phyloP scores from a whole-genome alignment of 1,139 yeast species.

The Wickerhamomyces sp. region DNA sequence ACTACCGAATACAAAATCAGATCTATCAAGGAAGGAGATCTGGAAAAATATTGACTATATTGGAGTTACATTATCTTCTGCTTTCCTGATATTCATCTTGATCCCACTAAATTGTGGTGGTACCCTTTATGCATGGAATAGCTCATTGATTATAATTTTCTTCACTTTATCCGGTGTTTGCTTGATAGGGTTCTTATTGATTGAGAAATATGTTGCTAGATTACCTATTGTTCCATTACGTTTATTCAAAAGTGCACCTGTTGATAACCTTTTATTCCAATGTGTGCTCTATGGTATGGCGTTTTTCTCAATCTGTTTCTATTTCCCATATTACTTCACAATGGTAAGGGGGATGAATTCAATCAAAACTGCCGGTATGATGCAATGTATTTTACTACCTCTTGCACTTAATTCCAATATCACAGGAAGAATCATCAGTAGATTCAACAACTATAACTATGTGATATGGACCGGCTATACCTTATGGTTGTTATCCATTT shows the following conservation, averaged over 20 bases:
- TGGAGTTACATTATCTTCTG: constrained; percentile 43
- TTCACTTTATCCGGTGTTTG: constrained; percentile 41
- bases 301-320: constrained; percentile 29
- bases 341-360: constrained; percentile 40
- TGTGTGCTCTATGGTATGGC: constrained; percentile 47
- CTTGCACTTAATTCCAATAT: constrained; percentile 38
- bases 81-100: constrained; percentile 39
- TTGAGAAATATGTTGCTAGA: constrained; percentile 46
- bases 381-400: constrained; percentile 39
- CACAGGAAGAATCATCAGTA: constrained; percentile 40
- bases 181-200: constrained; percentile 35
- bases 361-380: constrained; percentile 35
- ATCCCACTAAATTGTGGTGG: constrained; percentile 55
- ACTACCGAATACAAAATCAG: constrained; percentile 16
- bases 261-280: constrained; percentile 38
- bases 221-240: constrained; percentile 54
- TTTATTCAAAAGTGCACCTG: constrained; percentile 33
- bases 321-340: constrained; percentile 44
- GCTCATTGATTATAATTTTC: constrained; percentile 42
- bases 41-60: constrained; percentile 41
- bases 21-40: constrained; percentile 24
- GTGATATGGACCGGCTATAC: constrained; percentile 39
- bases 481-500: constrained; percentile 37
- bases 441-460: constrained; percentile 38
- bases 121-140: constrained; percentile 44